Evolutionary conservation across 2,329 filamentous ascomycete species (phyloP), one percentile per base, ranked within the genome.

Genomic region (Botryotinia convoluta): DNA sequence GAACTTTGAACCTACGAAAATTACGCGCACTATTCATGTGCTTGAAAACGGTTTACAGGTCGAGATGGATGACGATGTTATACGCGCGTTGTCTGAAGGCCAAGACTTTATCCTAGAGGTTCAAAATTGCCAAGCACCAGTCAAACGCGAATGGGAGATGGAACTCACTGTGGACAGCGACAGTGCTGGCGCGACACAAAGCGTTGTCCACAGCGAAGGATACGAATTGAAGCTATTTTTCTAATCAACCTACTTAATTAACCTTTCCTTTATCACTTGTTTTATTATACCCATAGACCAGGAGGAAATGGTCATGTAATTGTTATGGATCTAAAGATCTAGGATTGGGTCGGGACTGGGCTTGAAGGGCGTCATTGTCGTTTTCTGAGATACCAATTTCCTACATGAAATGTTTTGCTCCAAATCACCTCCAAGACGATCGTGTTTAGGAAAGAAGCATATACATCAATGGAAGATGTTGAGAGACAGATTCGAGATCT

Each of bases 11-110:
- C 86, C 92, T 1, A 87, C 87, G 3, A 89, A 88, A 74, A 89
- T 98, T 12, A 84, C 90, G 1, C 90, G 92, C 51, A 91, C 91
- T 1, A 85, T 97, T 7, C 93, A 90, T 73, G 85, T 94, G 71
- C 91, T 93, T 86, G 76, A 90, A 22, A 90, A 90, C 76, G 94
- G 94, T 0, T 83, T 98, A 1, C 90, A 94, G 79, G 90, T 98
- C 72, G 89, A 97, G 79, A 88, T 98, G 78, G 96, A 98, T 79
- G 94, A 98, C 79, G 94, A 98, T 75, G 91, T 97, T 65, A 89
- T 98, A 45, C 88, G 88, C 62, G 92, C 95, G 81, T 85, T 98
- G 70, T 88, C 90, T 2, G 96, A 99, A 83, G 95, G 94, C 45
- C 94, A 98, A 82, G 95, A 97, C 79, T 96, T 98, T 92, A 88